Base-by-base conservation (phyloP, 192 early-diverging fungal genomes). In the Podila horticola region DNA sequence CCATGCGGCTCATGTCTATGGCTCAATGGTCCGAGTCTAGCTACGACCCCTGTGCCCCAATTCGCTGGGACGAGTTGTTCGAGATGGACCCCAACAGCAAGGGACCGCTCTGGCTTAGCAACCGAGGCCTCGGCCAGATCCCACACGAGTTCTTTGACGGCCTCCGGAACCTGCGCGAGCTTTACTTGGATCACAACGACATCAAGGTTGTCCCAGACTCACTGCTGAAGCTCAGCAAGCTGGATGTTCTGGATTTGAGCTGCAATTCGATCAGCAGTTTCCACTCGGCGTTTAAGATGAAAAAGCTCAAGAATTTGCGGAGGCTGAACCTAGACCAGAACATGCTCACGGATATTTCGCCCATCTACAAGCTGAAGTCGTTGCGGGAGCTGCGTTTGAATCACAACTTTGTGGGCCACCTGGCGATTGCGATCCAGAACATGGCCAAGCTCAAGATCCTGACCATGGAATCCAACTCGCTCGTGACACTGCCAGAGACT, bases 201-300 rank as follows among this genome's bases (percentile, higher is more conserved):
- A 74, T 86, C 45, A 73, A 83, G 55, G 77, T 84, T 41, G 74
- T 86, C 3, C 85, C 85, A 1, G 85, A 86, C n/a, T 83, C 83
- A 22, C 67, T 86, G 22, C 64, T 86, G 34, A 84, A 82, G 38
- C 67, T 86, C 5, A 48, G 76, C 8, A 83, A 86, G 49, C 73
- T 86, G 55, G 85, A 86, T 55, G 74, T 84, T 12, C 72, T 86
- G 4, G 84, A 85, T 64, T 50, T 85, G 49, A 85, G 84, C 36
- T 74, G 72, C 41, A 85, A 85, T 52, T 85, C 79, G n/a, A 85
- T 85, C 50, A 75, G 79, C 28, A 76, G 81, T 38, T 85, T 85
- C 64, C 64, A 85, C 67, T 66, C 84, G 20, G 74, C 79, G 12
- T 82, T 85, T 62, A 85, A 85, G 70, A 51, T 85, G 55, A 82